phyloP scores from a whole-genome alignment of 257 asterid genomes.

The Solanum piurae region DNA sequence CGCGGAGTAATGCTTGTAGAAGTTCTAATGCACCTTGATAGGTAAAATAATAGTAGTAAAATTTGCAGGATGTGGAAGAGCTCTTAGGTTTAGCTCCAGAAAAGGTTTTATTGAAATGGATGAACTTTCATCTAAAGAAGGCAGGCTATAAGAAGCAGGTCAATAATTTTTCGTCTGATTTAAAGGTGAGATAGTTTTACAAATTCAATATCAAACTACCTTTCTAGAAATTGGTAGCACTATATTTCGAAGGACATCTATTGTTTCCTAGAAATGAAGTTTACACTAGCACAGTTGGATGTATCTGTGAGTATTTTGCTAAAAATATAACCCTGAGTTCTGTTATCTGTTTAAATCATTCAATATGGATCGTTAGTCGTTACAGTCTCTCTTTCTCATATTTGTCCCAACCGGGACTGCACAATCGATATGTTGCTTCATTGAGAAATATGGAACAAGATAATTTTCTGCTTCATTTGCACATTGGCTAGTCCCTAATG shows the following conservation, averaged over 20 bases:
- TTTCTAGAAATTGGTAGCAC: background rate
- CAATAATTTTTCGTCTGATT: conserved; percentile 82
- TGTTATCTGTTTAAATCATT: background rate
- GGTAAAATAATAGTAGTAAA: conserved; percentile 1
- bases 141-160: conserved; percentile 63
- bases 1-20: background rate
- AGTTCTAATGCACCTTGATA: background rate
- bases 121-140: conserved; percentile 91
- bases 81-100: conserved; percentile 70
- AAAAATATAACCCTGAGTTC: background rate
- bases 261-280: background rate
- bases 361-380: background rate
- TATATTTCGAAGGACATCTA: background rate
- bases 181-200: conserved; percentile 42
- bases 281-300: background rate
- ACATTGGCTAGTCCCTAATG: background rate
- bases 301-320: background rate
- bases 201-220: background rate
- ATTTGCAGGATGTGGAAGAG: conserved; percentile 77
- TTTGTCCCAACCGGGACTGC: background rate
- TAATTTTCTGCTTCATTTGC: background rate
- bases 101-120: conserved; percentile 82
- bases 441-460: background rate
- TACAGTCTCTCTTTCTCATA: background rate
- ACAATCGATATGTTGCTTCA: background rate